A percentile compares a stretch with the other conserved stretches of the same genome.
phyloP scores from a whole-genome alignment of 164 flowering plant species.

The Dillenia suffruticosa region DNA sequence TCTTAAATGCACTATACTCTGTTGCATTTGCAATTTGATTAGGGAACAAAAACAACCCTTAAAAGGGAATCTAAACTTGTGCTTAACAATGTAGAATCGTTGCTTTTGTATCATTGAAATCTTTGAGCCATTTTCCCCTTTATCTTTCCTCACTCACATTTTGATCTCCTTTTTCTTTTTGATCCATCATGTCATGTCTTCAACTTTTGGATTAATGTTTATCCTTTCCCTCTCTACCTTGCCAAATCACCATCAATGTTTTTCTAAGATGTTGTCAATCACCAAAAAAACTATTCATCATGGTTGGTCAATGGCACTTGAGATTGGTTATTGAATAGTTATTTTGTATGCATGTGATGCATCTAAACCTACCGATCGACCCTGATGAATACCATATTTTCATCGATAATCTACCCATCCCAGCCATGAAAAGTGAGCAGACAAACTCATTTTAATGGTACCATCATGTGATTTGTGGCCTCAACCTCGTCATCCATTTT shows the following conservation, averaged over 20 bases:
- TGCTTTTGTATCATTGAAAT: constrained; percentile 9
- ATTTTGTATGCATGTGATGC: no score
- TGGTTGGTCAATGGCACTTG: no score
- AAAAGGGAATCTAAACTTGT: constrained; percentile 18
- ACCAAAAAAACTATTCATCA: no score
- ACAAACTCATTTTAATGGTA: constrained; percentile 33
- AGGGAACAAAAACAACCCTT: constrained; percentile 10
- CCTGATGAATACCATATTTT: constrained; percentile 8
- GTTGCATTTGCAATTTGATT: constrained; percentile 13
- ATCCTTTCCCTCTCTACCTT: constrained; percentile 30
- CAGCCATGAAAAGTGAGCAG: constrained; percentile 36
- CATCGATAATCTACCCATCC: constrained; percentile 26
- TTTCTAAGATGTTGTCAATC: background rate
- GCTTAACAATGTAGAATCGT: constrained; percentile 15
- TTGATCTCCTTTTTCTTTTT: constrained; percentile 7
- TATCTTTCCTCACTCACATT: background rate
- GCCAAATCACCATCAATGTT: constrained; percentile 33
- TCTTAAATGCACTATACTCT: constrained; percentile 10
- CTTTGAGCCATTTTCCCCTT: background rate
- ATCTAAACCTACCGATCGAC: no score
- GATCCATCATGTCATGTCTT: constrained; percentile 26
- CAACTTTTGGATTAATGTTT: constrained; percentile 26
- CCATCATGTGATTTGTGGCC: constrained; percentile 36
- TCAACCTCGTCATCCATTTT: constrained; percentile 16
- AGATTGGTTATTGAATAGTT: no score